A percentile compares a stretch with the other conserved stretches of the same genome.
Conservation (phyloP, 352 stramenopile genomes). For the Pythium guiyangense region DNA sequence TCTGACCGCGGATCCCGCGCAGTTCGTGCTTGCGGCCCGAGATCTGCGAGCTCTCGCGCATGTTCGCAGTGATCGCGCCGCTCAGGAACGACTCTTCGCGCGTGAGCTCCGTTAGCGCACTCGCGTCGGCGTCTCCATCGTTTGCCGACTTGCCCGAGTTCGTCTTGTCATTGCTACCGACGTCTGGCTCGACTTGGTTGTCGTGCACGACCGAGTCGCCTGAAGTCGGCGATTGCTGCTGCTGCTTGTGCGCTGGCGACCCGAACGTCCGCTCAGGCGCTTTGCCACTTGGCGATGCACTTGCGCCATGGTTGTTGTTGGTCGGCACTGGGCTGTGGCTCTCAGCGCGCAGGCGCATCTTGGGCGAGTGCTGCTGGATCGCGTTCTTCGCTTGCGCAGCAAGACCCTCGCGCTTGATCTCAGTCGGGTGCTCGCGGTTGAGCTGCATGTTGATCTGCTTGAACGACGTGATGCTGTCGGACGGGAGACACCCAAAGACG, state of each 20-base stretch:
- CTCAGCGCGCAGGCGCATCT: slow-evolving; percentile 6
- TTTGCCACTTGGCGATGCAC: neutral
- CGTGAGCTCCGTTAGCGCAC: slow-evolving; percentile 1
- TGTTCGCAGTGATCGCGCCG: slow-evolving; percentile 60
- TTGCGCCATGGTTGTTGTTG: neutral
- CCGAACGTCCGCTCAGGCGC: slow-evolving; percentile 4
- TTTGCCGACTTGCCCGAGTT: neutral
- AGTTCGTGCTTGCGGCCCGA: slow-evolving; percentile 60
- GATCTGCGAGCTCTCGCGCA: slow-evolving; percentile 64
- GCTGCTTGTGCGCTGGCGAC: slow-evolving; percentile 2
- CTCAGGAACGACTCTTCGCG: slow-evolving; percentile 39
- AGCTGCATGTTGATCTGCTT: slow-evolving; percentile 63
- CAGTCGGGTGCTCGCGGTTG: slow-evolving; percentile 7
- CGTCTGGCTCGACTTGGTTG: slow-evolving; percentile 9
- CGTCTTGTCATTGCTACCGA: slow-evolving; percentile 4
- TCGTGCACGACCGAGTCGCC: slow-evolving; percentile 8
- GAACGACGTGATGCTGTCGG: slow-evolving; percentile 65
- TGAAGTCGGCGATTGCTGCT: neutral
- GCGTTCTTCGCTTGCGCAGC: slow-evolving; percentile 2
- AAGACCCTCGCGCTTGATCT: slow-evolving; percentile 14
- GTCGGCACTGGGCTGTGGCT: neutral
- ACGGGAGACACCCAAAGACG: slow-evolving; percentile 76
- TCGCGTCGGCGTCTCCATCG: slow-evolving; percentile 1
- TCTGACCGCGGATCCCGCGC: slow-evolving; percentile 63
- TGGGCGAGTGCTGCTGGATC: slow-evolving; percentile 10